Evolutionary conservation across 768 basidiomycete genomes (phyloP).

Genomic region (Leccinum ochraceum): DNA sequence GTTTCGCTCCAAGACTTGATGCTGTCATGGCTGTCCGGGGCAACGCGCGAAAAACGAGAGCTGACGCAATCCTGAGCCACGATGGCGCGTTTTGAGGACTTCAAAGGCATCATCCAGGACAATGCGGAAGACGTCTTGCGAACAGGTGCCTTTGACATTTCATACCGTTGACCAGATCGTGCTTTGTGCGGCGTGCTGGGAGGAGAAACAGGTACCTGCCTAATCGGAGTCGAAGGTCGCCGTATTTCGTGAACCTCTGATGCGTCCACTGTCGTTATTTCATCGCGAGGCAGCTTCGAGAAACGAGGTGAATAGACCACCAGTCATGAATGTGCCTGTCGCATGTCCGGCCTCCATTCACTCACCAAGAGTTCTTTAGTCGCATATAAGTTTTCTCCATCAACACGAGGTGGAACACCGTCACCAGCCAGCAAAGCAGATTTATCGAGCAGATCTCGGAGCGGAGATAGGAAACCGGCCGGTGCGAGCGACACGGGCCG

Average conservation of each 20-base stretch:
- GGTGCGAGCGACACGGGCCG: slow-evolving; percentile 20
- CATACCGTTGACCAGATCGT: slow-evolving; percentile 18
- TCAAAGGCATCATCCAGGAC: slow-evolving; percentile 30
- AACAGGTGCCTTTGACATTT: slow-evolving; percentile 9
- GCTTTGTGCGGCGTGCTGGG: slow-evolving; percentile 30
- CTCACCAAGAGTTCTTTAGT: slow-evolving; percentile 19
- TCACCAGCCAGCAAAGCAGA: slow-evolving; percentile 10
- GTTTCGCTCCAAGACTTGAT: slow-evolving; percentile 41
- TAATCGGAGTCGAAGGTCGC: slow-evolving; percentile 24
- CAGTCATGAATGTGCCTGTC: slow-evolving; percentile 7
- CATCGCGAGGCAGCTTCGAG: slow-evolving; percentile 12
- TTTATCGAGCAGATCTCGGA: slow-evolving; percentile 13
- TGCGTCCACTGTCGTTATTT: not conserved
- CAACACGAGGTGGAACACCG: slow-evolving; percentile 17
- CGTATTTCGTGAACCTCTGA: not conserved
- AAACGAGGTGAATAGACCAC: slow-evolving; percentile 3
- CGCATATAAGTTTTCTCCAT: slow-evolving; percentile 12
- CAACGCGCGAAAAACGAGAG: slow-evolving; percentile 7
- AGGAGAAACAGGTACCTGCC: slow-evolving; percentile 17
- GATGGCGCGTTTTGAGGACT: slow-evolving; percentile 10
- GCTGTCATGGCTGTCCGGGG: slow-evolving; percentile 29
- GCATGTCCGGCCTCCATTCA: slow-evolving; percentile 8
- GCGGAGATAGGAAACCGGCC: slow-evolving; percentile 33
- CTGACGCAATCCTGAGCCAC: slow-evolving; percentile 8
- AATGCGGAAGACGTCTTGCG: slow-evolving; percentile 25